Evolutionary conservation across 768 basidiomycete genomes (phyloP).

Genomic region (Phaeotremella skinneri): DNA sequence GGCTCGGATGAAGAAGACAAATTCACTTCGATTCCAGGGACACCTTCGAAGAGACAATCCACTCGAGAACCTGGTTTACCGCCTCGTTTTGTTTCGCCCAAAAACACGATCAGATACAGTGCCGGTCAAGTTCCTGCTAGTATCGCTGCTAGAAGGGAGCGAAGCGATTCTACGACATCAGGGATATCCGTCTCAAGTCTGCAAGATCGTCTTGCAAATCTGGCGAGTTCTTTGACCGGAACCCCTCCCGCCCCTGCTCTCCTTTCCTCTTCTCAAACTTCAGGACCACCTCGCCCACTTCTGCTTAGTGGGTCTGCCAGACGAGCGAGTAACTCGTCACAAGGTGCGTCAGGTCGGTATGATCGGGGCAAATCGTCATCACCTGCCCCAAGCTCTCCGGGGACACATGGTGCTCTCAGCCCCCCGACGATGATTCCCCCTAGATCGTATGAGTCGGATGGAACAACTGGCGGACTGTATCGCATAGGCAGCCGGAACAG

Average conservation of each 20-base stretch:
- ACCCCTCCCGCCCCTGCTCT: not conserved
- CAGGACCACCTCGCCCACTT: slow-evolving; percentile 4
- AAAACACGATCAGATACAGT: not conserved
- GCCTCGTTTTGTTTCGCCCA: not conserved
- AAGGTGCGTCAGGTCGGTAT: not conserved
- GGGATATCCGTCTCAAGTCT: not conserved
- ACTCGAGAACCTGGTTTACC: not conserved
- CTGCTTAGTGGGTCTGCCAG: slow-evolving; percentile 13
- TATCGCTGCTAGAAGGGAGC: not conserved
- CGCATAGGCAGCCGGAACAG: slow-evolving; percentile 3
- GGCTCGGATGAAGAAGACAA: not conserved
- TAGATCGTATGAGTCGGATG: not conserved
- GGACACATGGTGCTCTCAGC: not conserved
- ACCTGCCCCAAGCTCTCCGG: not conserved
- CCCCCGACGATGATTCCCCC: not conserved
- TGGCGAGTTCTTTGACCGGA: not conserved
- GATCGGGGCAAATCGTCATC: not conserved
- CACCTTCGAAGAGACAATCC: not conserved
- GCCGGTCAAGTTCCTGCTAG: not conserved
- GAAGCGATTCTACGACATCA: slow-evolving; percentile 2
- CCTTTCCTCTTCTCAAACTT: not conserved
- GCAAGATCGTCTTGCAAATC: slow-evolving; percentile 8
- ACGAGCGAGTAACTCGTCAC: slow-evolving; percentile 5
- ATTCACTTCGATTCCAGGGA: not conserved
- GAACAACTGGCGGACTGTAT: slow-evolving; percentile 1